phyloP scores from a whole-genome alignment of 75 land plant genomes.

The Pinus albicaulis region DNA sequence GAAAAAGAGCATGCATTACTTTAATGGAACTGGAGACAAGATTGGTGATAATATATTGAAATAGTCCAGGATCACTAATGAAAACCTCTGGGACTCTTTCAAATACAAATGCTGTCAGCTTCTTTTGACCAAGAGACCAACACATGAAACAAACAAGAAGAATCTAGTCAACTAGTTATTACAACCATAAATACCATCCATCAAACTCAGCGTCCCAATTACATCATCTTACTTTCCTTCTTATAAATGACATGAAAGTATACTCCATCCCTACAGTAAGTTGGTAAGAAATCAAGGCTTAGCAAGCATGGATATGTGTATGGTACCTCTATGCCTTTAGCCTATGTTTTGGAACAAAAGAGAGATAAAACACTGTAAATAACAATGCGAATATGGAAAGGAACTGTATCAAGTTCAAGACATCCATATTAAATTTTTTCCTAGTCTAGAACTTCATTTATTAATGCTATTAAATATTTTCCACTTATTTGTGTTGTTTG shows the following conservation, averaged over 20 bases:
- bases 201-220: neutral
- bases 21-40: constrained; percentile 89
- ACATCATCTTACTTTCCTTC: neutral
- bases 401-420: constrained; percentile 70
- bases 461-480: constrained; percentile 69
- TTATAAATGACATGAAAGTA: neutral
- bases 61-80: constrained; percentile 82
- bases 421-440: constrained; percentile 91
- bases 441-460: constrained; percentile 87
- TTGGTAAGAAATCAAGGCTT: neutral
- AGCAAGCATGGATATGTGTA: neutral
- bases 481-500: constrained; percentile 88
- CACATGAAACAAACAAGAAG: constrained; percentile 5
- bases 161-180: constrained; percentile 4
- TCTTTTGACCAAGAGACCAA: constrained; percentile 16
- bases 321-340: constrained; percentile 73
- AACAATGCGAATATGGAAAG: constrained; percentile 69
- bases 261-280: neutral
- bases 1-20: constrained; percentile 22
- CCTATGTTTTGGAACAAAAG: constrained; percentile 73
- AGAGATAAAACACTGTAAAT: constrained; percentile 84
- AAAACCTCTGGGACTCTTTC: constrained; percentile 75
- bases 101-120: constrained; percentile 86
- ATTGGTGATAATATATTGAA: constrained; percentile 84
- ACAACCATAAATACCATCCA: neutral